These are phyloP conservation scores for Silene latifolia DNA, from an alignment of 148 eudicot species.

Conservation along the genomic window DNA sequence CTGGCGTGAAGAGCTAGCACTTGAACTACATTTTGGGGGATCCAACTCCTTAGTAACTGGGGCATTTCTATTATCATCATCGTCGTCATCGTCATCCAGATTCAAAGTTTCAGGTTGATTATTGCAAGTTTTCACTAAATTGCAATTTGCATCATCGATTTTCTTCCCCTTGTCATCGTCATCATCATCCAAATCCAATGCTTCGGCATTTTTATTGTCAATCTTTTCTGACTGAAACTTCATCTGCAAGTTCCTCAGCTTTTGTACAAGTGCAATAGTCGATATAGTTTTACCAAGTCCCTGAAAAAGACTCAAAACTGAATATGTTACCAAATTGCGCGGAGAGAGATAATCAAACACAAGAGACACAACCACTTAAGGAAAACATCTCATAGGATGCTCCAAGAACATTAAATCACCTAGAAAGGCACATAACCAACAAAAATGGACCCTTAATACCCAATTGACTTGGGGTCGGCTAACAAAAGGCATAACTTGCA, in stretches of 20 bases:
- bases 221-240: constrained; percentile 51
- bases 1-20: constrained; percentile 38
- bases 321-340: constrained; percentile 4
- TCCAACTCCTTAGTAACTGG: constrained; percentile 30
- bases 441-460: not conserved
- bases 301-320: constrained; percentile 34
- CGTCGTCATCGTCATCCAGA: constrained; percentile 85
- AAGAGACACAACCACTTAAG: not conserved
- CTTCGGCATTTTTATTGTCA: constrained; percentile 45
- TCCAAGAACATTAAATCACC: not conserved
- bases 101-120: constrained; percentile 55
- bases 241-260: constrained; percentile 47
- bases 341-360: not conserved
- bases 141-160: constrained; percentile 24
- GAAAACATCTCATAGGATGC: constrained; percentile 1
- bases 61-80: constrained; percentile 37
- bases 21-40: constrained; percentile 34
- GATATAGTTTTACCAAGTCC: constrained; percentile 98
- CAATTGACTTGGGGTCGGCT: not conserved
- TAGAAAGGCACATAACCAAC: not conserved
- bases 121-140: constrained; percentile 16
- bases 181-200: constrained; percentile 87
- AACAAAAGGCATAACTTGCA: not conserved
- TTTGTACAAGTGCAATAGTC: constrained; percentile 80
- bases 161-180: constrained; percentile 45